Evolutionary conservation across 2,329 filamentous ascomycete species (phyloP).

Genomic region (Trichoderma koningii): DNA sequence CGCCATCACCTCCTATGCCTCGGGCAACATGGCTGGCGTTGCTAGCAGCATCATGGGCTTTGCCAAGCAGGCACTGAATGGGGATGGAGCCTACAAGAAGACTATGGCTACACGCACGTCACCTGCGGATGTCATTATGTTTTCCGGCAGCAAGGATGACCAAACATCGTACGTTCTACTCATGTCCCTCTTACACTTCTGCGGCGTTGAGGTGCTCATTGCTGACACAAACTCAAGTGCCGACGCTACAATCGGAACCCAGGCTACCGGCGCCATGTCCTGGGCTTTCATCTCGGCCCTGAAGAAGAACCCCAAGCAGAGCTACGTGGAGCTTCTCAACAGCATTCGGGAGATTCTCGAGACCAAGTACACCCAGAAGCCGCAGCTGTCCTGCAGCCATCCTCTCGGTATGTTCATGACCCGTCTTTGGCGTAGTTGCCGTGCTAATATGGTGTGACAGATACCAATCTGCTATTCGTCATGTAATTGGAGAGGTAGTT

Average conservation of each 20-base stretch:
- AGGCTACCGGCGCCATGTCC: slow-evolving; percentile 97
- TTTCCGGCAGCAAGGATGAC: slow-evolving; percentile 93
- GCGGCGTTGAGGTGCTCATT: neutral
- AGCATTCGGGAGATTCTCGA: slow-evolving; percentile 88
- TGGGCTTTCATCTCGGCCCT: slow-evolving; percentile 93
- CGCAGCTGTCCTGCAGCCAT: slow-evolving; percentile 94
- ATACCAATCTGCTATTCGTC: slow-evolving; percentile 67
- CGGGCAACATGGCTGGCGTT: slow-evolving; percentile 81
- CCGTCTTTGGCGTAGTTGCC: neutral
- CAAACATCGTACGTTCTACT: slow-evolving; percentile 71
- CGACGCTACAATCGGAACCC: slow-evolving; percentile 82
- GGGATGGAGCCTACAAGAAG: slow-evolving; percentile 76
- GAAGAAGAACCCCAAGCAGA: slow-evolving; percentile 92
- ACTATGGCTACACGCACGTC: slow-evolving; percentile 88
- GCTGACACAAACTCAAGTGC: slow-evolving; percentile 57
- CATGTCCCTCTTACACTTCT: neutral
- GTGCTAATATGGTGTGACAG: slow-evolving; percentile 42
- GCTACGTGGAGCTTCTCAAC: slow-evolving; percentile 93
- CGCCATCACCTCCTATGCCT: slow-evolving; percentile 75
- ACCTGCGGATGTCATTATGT: slow-evolving; percentile 95
- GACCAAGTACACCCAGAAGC: slow-evolving; percentile 89
- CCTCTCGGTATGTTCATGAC: slow-evolving; percentile 72
- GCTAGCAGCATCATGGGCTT: slow-evolving; percentile 78
- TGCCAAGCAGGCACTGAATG: slow-evolving; percentile 82
- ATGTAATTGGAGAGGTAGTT: slow-evolving; percentile 50